Conservation (phyloP, 225 moss, liverwort and hornwort genomes). For the Straminergon stramineum region DNA sequence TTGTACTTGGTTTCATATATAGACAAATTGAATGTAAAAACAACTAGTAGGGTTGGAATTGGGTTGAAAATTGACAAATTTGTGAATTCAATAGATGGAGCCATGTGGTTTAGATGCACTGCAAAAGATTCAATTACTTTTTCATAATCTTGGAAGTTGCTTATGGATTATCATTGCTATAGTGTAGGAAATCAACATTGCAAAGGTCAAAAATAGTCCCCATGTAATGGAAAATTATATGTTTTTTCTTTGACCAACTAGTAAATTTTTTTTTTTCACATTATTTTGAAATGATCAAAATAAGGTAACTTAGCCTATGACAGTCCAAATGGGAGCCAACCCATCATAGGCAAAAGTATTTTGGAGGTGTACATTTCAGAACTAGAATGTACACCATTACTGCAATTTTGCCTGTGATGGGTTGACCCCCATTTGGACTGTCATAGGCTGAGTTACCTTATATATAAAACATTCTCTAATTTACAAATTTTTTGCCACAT, state of each 20-base stretch:
- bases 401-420: no score
- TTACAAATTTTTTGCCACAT: accelerated
- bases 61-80: background rate
- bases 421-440: no score
- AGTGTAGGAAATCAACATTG: background rate
- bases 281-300: background rate
- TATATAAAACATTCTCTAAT: background rate
- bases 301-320: no score
- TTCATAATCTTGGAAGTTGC: background rate
- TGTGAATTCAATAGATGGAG: background rate
- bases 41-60: background rate
- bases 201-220: background rate
- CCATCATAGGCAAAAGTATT: no score
- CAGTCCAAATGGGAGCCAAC: no score
- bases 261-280: background rate
- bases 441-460: no score
- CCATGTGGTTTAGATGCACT: accelerated
- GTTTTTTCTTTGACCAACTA: background rate
- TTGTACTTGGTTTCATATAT: background rate
- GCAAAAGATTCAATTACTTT: background rate
- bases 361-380: no score
- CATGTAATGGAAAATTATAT: background rate
- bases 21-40: background rate
- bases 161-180: background rate
- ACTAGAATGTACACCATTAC: no score